phyloP scores from a whole-genome alignment of 2,329 filamentous ascomycete species.

The Aureobasidium sp. region DNA sequence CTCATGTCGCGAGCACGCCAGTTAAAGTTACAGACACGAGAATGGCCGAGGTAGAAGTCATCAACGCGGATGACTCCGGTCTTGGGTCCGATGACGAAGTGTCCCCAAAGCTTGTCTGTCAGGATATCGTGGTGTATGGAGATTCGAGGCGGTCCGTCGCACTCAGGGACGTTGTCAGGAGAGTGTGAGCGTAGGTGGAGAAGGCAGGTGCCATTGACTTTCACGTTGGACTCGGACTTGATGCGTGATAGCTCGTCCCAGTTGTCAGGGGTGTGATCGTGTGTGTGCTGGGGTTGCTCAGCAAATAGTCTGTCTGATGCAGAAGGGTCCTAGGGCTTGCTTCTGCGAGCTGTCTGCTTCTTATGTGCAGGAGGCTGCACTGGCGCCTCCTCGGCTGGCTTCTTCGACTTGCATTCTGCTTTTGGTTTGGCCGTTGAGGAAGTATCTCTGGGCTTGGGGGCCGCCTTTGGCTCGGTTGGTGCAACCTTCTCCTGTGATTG shows the following conservation, averaged over 20 bases:
- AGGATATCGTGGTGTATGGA: conserved; percentile 26
- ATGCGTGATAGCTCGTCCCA: neutral
- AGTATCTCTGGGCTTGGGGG: conserved; percentile 14
- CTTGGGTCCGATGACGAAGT: conserved; percentile 49
- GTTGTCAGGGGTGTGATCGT: neutral
- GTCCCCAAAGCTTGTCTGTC: conserved; percentile 50
- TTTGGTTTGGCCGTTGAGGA: conserved; percentile 17
- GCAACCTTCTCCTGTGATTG: neutral
- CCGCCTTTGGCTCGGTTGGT: neutral
- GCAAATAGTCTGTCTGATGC: neutral
- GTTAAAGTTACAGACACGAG: conserved; percentile 25
- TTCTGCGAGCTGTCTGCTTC: neutral
- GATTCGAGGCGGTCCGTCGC: conserved; percentile 26
- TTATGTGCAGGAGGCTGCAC: neutral
- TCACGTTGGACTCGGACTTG: conserved; percentile 8
- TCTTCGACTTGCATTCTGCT: neutral
- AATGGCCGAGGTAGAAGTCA: conserved; percentile 28
- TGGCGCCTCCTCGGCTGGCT: neutral
- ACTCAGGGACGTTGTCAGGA: conserved; percentile 26
- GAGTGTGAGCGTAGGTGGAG: conserved; percentile 23
- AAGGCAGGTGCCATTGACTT: conserved; percentile 1
- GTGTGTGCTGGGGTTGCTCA: neutral
- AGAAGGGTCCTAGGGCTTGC: conserved; percentile 14
- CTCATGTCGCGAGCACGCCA: conserved; percentile 39
- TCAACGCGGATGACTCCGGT: conserved; percentile 49